Percentiles rank a stretch among this genome's conserved stretches.
These are phyloP conservation scores for Dentipellis fragilis DNA, from an alignment of 768 basidiomycete species.

Conservation along the genomic window DNA sequence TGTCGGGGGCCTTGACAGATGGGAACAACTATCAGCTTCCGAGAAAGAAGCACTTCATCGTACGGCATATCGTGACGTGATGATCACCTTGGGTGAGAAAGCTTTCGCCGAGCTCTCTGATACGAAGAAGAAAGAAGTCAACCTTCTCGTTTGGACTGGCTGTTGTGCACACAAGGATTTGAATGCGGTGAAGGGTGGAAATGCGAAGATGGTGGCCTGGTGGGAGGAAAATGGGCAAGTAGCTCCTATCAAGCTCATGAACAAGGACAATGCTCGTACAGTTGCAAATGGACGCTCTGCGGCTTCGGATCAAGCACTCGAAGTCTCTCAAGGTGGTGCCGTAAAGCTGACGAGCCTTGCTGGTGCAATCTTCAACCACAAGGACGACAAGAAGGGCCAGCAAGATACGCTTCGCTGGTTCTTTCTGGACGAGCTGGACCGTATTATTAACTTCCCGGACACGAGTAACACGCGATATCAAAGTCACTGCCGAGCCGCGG, in stretches of 20 bases:
- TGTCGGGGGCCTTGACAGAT: background rate
- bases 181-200: background rate
- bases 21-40: background rate
- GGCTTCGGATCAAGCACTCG: background rate
- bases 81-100: background rate
- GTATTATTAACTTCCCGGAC: slow-evolving; percentile 14
- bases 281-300: background rate
- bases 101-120: background rate
- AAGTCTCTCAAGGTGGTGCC: background rate
- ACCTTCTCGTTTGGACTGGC: background rate
- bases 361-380: background rate
- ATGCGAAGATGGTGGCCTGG: background rate
- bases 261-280: slow-evolving; percentile 9
- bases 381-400: slow-evolving; percentile 3
- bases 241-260: slow-evolving; percentile 6
- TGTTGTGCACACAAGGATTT: background rate
- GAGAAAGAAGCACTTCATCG: background rate
- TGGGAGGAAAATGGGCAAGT: slow-evolving; percentile 1
- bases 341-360: background rate
- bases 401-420: background rate
- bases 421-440: background rate
- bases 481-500: slow-evolving; percentile 12
- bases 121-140: background rate
- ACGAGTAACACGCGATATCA: slow-evolving; percentile 17
- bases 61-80: background rate